phyloP scores from a whole-genome alignment of 1,139 yeast species.

The Spathaspora sp. region DNA sequence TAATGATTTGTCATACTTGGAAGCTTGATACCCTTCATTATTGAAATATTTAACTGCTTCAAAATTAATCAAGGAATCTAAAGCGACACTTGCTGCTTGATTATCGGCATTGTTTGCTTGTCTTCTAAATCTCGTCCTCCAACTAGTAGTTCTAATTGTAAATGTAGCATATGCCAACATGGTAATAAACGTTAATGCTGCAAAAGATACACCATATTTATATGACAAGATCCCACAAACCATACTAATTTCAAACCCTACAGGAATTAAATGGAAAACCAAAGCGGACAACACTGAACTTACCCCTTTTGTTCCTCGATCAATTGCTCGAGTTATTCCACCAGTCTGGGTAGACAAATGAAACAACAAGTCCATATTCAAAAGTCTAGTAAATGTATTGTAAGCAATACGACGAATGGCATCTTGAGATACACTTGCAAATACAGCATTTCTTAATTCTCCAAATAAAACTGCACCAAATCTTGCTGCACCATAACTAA shows the following conservation, averaged over 20 bases:
- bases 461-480: slow-evolving; percentile 95
- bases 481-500: slow-evolving; percentile 92
- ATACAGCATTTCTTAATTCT: slow-evolving; percentile 89
- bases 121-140: slow-evolving; percentile 93
- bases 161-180: slow-evolving; percentile 85
- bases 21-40: slow-evolving; percentile 76
- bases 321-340: slow-evolving; percentile 93
- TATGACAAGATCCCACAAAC: slow-evolving; percentile 94
- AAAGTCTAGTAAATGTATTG: slow-evolving; percentile 79
- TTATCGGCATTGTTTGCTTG: slow-evolving; percentile 94
- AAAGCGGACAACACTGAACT: slow-evolving; percentile 89
- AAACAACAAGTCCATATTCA: slow-evolving; percentile 84
- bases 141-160: slow-evolving; percentile 89
- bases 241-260: slow-evolving; percentile 84
- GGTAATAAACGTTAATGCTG: slow-evolving; percentile 83
- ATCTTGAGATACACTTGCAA: slow-evolving; percentile 92
- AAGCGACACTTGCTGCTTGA: slow-evolving; percentile 88
- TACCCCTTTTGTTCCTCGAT: slow-evolving; percentile 96
- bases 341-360: slow-evolving; percentile 94
- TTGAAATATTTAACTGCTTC: slow-evolving; percentile 95
- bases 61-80: slow-evolving; percentile 90
- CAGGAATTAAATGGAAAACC: slow-evolving; percentile 96
- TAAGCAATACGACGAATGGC: slow-evolving; percentile 91
- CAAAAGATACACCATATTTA: slow-evolving; percentile 86
- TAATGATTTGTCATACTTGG: slow-evolving; percentile 79